A percentile compares a stretch with the other conserved stretches of the same genome.
phyloP scores from a whole-genome alignment of 1,139 yeast species.

The Pneumocystis canis region DNA sequence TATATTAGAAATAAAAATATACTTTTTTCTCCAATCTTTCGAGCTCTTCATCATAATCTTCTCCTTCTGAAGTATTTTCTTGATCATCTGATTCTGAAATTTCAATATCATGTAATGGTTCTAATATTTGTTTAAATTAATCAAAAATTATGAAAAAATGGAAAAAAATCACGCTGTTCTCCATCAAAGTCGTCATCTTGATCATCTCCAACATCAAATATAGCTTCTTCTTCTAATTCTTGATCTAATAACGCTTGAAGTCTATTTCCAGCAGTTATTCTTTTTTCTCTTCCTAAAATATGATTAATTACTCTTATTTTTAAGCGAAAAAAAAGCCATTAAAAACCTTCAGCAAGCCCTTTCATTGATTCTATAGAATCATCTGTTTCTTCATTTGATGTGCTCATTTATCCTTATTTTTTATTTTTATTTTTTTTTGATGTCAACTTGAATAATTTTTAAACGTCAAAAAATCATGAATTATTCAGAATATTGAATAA shows the following conservation, averaged over 20 bases:
- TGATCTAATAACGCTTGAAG: constrained; percentile 57
- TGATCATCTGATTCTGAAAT: constrained; percentile 12
- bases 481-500: too few relatives aligned
- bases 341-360: constrained; percentile 15
- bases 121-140: constrained; percentile 12
- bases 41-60: constrained; percentile 20
- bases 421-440: not conserved
- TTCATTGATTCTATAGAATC: not conserved
- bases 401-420: not conserved
- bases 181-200: constrained; percentile 58
- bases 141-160: not conserved
- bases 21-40: constrained; percentile 22
- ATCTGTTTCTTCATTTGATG: not conserved
- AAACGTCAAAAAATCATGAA: not conserved
- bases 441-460: not conserved
- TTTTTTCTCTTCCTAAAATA: constrained; percentile 30
- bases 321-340: not conserved
- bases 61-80: constrained; percentile 17
- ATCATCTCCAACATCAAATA: constrained; percentile 71
- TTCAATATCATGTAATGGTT: constrained; percentile 24
- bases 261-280: constrained; percentile 85
- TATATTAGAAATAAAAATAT: not conserved
- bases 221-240: constrained; percentile 41
- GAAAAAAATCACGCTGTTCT: constrained; percentile 3
- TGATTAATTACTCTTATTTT: not conserved